These are phyloP conservation scores for Dianthus caryophyllus DNA, from an alignment of 148 eudicot species.

Conservation along the genomic window DNA sequence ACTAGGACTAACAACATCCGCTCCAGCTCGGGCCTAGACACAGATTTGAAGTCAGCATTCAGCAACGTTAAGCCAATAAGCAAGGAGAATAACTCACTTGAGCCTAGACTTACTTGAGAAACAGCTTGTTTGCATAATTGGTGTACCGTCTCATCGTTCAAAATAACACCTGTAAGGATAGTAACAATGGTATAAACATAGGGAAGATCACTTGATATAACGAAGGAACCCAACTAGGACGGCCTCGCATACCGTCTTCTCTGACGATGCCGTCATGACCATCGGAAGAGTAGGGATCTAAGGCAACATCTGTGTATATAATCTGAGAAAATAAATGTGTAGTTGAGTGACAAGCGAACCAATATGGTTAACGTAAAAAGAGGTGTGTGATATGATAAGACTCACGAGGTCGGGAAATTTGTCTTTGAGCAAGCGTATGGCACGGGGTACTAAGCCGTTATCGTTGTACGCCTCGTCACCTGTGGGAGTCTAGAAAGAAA, in stretches of 20 bases:
- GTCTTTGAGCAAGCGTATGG: conserved; percentile 88
- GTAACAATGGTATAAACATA: not conserved
- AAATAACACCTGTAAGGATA: conserved; percentile 64
- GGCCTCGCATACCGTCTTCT: conserved; percentile 70
- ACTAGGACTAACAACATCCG: conserved; percentile 98
- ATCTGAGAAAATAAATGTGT: conserved; percentile 34
- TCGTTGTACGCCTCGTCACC: conserved; percentile 97
- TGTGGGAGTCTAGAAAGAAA: conserved; percentile 51
- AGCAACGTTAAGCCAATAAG: not conserved
- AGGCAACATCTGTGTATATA: conserved; percentile 93
- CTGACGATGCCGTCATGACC: conserved; percentile 98
- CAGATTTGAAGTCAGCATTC: conserved; percentile 10
- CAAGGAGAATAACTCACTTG: not conserved
- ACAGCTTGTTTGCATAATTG: conserved; percentile 98
- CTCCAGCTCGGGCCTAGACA: conserved; percentile 92
- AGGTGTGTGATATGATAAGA: not conserved
- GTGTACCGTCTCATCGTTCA: conserved; percentile 98
- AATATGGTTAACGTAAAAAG: not conserved
- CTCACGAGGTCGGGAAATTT: conserved; percentile 95
- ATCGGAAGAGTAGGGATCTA: conserved; percentile 97
- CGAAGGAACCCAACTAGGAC: not conserved
- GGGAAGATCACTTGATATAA: not conserved
- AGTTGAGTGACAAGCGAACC: conserved; percentile 6
- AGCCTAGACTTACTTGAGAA: conserved; percentile 54
- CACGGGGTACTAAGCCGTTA: conserved; percentile 82